Base-by-base conservation (phyloP, 2,329 filamentous ascomycete species). In the Neonectria sp. region DNA sequence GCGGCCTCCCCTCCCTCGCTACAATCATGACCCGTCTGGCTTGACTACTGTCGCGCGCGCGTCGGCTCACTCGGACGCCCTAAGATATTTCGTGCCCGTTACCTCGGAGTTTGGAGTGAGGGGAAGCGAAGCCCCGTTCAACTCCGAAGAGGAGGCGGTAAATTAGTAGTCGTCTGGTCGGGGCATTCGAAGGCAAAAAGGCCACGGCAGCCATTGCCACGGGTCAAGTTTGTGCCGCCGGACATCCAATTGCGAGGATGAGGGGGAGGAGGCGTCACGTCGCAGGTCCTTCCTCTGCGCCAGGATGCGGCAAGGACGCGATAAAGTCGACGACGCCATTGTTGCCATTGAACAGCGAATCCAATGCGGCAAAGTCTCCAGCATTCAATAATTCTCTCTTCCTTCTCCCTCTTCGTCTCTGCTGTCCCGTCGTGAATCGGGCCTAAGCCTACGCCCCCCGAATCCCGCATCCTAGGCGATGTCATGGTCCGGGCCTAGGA, bases 231-330 rank as follows among this genome's bases (percentile, higher is more conserved):
- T 40, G 53, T 24, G 53, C 53, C 53, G 57, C 29, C 46, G 58
- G 58, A 66, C 29, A 46, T 57, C 46, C 35, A 58, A 58, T 61
- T 66, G 63, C 63, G 63, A 66, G 21, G 49, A 29, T 51, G 46
- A 46, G 24, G 53, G 37, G 25, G n/a, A 31, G 15, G 35, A 61
- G 33, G 31, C 46, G 5, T 27, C 45, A 17, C 46, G 29, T 15
- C 46, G 24, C 48, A 17, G 27, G 15, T 6, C 11, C 46, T 13
- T 53, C 37, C 51, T 43, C 21, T 40, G 37, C 59, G 52, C 35
- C 56, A 52, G 58, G 25, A 49, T 63, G 59, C 59, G 56, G 60
- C 35, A 33, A 27, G 60, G 61, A 64, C 49, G 65, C 56, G 61
- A 65, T n/a, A 25, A 25, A 60, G 52, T 60, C 46, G 48, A 51